A percentile compares a stretch with the other conserved stretches of the same genome.
Evolutionary conservation across 495 filamentous ascomycete species (phyloP).

Genomic region (Penicillium samsonianum): DNA sequence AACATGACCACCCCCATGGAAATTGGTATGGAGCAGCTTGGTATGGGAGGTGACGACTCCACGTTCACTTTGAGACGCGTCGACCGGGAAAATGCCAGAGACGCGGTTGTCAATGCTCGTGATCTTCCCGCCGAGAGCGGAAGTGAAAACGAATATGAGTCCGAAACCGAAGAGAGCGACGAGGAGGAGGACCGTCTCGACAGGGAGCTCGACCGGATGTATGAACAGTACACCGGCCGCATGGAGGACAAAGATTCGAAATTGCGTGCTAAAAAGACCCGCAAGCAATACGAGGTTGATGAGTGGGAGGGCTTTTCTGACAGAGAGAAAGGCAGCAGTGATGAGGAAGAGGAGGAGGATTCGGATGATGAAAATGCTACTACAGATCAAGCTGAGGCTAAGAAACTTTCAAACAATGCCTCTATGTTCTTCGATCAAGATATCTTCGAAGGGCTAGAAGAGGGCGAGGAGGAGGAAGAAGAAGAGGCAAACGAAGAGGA

Average conservation of each 20-base stretch:
- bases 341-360: slow-evolving; percentile 58
- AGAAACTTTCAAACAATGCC: slow-evolving; percentile 76
- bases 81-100: slow-evolving; percentile 69
- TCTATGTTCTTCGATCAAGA: slow-evolving; percentile 92
- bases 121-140: slow-evolving; percentile 62
- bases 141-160: slow-evolving; percentile 59
- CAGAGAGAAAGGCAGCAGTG: slow-evolving; percentile 53
- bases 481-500: slow-evolving; percentile 39
- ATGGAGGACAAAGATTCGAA: slow-evolving; percentile 80
- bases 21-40: slow-evolving; percentile 90
- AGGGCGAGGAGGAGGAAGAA: slow-evolving; percentile 46
- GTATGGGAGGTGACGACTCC: slow-evolving; percentile 69
- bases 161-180: slow-evolving; percentile 65
- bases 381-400: slow-evolving; percentile 47
- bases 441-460: slow-evolving; percentile 81
- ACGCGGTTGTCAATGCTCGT: slow-evolving; percentile 72
- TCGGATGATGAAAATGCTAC: slow-evolving; percentile 41
- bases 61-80: slow-evolving; percentile 83
- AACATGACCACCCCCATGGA: slow-evolving; percentile 96
- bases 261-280: slow-evolving; percentile 81
- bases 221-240: slow-evolving; percentile 80
- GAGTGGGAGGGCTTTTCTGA: slow-evolving; percentile 93
- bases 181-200: slow-evolving; percentile 82
- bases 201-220: slow-evolving; percentile 79
- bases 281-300: slow-evolving; percentile 78